These are phyloP conservation scores for Cyphellophora attinorum DNA, from an alignment of 2,329 filamentous ascomycete species.

Conservation along the genomic window DNA sequence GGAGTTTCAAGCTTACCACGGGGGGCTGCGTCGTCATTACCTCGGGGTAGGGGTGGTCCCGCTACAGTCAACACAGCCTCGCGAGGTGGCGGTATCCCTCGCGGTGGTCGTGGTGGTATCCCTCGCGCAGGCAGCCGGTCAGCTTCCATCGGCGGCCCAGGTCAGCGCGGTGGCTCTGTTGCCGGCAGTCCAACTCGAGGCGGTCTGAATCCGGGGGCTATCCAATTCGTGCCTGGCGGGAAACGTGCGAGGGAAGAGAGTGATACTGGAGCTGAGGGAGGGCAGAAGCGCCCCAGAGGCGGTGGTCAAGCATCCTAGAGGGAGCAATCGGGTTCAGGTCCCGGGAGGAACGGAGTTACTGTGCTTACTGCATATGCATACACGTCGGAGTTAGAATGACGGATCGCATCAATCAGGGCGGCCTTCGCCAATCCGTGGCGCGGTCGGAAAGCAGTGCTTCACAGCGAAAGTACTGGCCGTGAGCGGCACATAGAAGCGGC, in stretches of 20 bases:
- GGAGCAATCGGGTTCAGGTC: too few species aligned
- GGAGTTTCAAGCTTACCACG: slow-evolving; percentile 29
- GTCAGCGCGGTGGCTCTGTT: slow-evolving; percentile 17
- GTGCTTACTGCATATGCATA: too few species aligned
- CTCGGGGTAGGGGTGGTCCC: slow-evolving; percentile 26
- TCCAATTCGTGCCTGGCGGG: slow-evolving; percentile 49
- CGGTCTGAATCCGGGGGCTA: slow-evolving; percentile 39
- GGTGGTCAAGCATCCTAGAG: slow-evolving; percentile 20
- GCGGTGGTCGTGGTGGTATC: slow-evolving; percentile 24
- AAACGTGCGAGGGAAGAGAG: slow-evolving; percentile 48
- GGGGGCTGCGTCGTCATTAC: slow-evolving; percentile 29
- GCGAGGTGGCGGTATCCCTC: slow-evolving; percentile 4
- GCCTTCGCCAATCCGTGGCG: too few species aligned
- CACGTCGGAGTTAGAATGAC: too few species aligned
- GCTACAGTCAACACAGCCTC: slow-evolving; percentile 3
- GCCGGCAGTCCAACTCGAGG: slow-evolving; percentile 21
- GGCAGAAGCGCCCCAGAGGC: slow-evolving; percentile 39
- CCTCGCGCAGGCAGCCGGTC: slow-evolving; percentile 34
- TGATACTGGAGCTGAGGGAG: slow-evolving; percentile 25
- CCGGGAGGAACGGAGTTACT: too few species aligned
- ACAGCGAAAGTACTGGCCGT: too few species aligned
- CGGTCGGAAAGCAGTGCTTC: too few species aligned
- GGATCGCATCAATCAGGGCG: too few species aligned
- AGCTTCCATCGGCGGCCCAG: slow-evolving; percentile 22
- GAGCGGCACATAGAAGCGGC: too few species aligned